Percentiles rank a stretch among this genome's conserved stretches.
Evolutionary conservation across 331 rosid genomes (phyloP).

Genomic region (Ulmus americana): DNA sequence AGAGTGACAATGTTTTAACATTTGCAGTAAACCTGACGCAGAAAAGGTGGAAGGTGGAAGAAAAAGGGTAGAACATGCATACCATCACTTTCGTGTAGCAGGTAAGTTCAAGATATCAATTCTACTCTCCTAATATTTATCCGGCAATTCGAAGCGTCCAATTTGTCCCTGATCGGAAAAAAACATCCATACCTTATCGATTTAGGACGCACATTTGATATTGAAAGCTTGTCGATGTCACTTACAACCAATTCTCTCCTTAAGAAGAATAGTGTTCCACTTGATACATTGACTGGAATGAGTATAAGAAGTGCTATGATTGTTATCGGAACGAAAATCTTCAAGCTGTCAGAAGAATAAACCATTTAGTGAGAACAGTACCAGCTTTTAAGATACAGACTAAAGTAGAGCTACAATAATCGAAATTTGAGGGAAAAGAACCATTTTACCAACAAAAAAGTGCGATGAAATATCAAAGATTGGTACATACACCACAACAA

Average conservation of each 20-base stretch:
- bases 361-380: neutral
- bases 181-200: slow-evolving; percentile 56
- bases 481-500: too few relatives aligned
- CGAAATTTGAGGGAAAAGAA: neutral
- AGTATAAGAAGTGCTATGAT: slow-evolving; percentile 81
- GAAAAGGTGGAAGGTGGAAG: too few relatives aligned
- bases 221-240: slow-evolving; percentile 88
- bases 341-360: slow-evolving; percentile 47
- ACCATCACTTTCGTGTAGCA: neutral
- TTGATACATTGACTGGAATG: slow-evolving; percentile 86
- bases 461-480: too few relatives aligned
- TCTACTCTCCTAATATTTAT: neutral
- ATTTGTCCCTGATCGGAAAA: neutral
- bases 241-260: slow-evolving; percentile 76
- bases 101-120: neutral
- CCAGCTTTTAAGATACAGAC: neutral
- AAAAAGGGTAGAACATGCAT: too few relatives aligned
- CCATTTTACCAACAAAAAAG: too few relatives aligned
- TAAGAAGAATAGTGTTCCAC: slow-evolving; percentile 72
- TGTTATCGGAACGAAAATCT: slow-evolving; percentile 71
- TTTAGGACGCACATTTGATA: slow-evolving; percentile 79
- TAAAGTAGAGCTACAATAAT: neutral
- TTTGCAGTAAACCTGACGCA: too few relatives aligned
- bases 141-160: neutral
- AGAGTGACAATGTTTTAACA: too few relatives aligned